Percentiles rank a stretch among this genome's conserved stretches.
Conservation (phyloP, 2,329 filamentous ascomycete species). For the Conoideocrella luteorostrata region DNA sequence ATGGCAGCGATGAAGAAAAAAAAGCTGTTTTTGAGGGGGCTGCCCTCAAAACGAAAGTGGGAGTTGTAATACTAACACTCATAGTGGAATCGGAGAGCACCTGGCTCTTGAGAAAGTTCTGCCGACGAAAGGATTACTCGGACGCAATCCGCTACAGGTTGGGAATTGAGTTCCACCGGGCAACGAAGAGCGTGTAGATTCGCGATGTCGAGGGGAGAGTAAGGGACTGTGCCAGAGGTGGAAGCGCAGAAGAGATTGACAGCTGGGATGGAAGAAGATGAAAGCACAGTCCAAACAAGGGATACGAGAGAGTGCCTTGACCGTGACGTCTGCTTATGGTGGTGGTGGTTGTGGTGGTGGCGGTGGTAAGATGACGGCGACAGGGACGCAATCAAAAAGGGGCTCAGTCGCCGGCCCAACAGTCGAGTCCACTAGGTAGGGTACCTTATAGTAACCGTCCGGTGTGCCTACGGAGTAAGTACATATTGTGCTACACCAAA, state of each 20-base stretch:
- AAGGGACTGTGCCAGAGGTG: neutral
- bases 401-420: neutral
- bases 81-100: slow-evolving; percentile 15
- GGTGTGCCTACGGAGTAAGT: no score
- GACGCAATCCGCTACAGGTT: no score
- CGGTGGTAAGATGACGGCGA: slow-evolving; percentile 1
- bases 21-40: no score
- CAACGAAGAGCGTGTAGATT: no score
- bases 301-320: neutral
- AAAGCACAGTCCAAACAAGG: slow-evolving; percentile 5
- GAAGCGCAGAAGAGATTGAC: neutral
- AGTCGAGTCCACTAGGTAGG: no score
- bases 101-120: slow-evolving; percentile 5
- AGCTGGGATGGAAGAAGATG: slow-evolving; percentile 5
- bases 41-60: slow-evolving; percentile 16
- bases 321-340: no score
- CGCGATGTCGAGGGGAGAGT: neutral
- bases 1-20: neutral
- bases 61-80: slow-evolving; percentile 22
- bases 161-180: no score
- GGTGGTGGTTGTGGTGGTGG: no score
- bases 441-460: no score
- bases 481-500: no score
- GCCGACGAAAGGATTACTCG: neutral
- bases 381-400: slow-evolving; percentile 1